Conservation (phyloP, 2,329 filamentous ascomycete genomes). For the Coniochaeta sp. region DNA sequence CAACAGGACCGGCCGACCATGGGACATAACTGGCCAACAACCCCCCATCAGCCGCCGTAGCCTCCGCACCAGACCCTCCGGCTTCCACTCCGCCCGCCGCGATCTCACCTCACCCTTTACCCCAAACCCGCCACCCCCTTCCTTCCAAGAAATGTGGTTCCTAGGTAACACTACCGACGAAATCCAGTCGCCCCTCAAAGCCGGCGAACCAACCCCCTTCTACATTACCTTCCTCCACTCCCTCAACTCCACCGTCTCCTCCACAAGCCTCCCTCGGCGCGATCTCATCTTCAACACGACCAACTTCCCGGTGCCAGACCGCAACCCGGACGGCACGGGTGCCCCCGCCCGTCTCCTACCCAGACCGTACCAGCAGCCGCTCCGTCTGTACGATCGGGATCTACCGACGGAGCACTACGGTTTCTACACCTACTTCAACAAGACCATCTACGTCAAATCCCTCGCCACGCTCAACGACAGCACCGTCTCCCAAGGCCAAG, state of each 20-base stretch:
- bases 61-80: background rate
- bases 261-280: constrained; percentile 18
- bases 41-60: constrained; percentile 15
- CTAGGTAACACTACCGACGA: constrained; percentile 80
- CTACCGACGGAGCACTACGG: constrained; percentile 79
- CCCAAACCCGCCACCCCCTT: constrained; percentile 49
- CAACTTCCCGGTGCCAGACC: constrained; percentile 53
- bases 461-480: constrained; percentile 38
- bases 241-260: constrained; percentile 20
- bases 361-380: constrained; percentile 61
- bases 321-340: constrained; percentile 63
- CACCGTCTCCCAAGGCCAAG: constrained; percentile 27
- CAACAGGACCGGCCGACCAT: constrained; percentile 44
- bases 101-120: constrained; percentile 25
- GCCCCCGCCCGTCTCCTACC: constrained; percentile 67
- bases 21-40: constrained; percentile 36
- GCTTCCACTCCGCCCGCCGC: constrained; percentile 1
- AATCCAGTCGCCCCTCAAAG: constrained; percentile 57
- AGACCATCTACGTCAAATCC: constrained; percentile 72
- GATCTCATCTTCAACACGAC: constrained; percentile 11
- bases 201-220: constrained; percentile 82
- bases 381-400: constrained; percentile 80
- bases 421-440: constrained; percentile 88
- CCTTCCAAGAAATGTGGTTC: constrained; percentile 67
- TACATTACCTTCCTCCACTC: constrained; percentile 66